Evolutionary conservation across 345 rosid genomes (phyloP).

Genomic region (Sonneratia alba): DNA sequence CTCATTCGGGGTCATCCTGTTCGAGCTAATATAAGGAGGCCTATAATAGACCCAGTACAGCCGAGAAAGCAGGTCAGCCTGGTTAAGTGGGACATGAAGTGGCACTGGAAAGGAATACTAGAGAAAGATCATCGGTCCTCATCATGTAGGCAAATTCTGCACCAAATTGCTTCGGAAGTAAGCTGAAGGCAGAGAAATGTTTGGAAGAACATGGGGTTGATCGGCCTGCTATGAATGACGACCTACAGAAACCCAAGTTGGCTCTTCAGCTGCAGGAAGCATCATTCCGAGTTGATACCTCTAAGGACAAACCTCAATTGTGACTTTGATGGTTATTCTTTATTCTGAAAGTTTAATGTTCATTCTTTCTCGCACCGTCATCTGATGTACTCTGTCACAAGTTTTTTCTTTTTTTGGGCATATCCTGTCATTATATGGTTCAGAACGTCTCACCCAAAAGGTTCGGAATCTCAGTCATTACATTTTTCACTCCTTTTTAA

Average conservation of each 20-base stretch:
- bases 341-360: conserved; percentile 5
- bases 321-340: background rate
- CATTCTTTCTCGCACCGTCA: conserved; percentile 6
- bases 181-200: conserved; percentile 80
- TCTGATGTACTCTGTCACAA: background rate
- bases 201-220: conserved; percentile 74
- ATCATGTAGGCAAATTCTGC: conserved; percentile 34
- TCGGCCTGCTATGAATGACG: conserved; percentile 82
- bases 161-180: conserved; percentile 48
- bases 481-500: no score
- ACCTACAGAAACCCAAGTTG: conserved; percentile 72
- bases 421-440: no score
- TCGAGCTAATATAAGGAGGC: conserved; percentile 68
- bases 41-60: conserved; percentile 48
- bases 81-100: conserved; percentile 75
- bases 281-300: conserved; percentile 26
- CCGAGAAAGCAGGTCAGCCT: conserved; percentile 68
- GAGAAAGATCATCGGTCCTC: conserved; percentile 54
- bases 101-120: conserved; percentile 49
- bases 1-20: conserved; percentile 79
- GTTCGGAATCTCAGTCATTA: no score
- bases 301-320: conserved; percentile 27
- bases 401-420: background rate
- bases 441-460: no score
- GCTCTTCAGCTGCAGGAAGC: conserved; percentile 78